A percentile compares a stretch with the other conserved stretches of the same genome.
Evolutionary conservation across 2,329 filamentous ascomycete species (phyloP).

Genomic region (Epichloe hybrida): DNA sequence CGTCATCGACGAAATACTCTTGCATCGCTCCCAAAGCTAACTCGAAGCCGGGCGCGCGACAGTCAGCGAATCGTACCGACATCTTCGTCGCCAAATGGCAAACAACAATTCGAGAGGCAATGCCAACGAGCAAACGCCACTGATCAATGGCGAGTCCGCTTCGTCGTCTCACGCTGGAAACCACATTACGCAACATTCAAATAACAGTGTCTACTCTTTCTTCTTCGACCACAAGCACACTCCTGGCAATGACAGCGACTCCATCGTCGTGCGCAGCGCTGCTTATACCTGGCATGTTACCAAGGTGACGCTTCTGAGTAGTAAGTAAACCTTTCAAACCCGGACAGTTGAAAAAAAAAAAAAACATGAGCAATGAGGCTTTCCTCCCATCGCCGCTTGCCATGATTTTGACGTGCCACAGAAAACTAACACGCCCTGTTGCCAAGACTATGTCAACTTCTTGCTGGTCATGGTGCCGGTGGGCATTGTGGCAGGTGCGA

Average conservation of each 20-base stretch:
- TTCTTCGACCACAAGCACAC: constrained; percentile 37
- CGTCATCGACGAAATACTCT: background rate
- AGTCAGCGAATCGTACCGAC: constrained; percentile 6
- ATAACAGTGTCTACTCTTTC: constrained; percentile 22
- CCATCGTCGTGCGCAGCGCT: constrained; percentile 28
- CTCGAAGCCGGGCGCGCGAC: background rate
- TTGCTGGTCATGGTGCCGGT: constrained; percentile 61
- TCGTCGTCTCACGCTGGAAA: constrained; percentile 10
- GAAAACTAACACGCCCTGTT: background rate
- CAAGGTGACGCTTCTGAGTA: constrained; percentile 45
- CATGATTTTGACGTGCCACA: background rate
- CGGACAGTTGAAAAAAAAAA: background rate
- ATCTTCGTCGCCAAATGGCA: constrained; percentile 18
- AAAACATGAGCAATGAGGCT: background rate
- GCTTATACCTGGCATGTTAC: constrained; percentile 40
- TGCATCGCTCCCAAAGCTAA: background rate
- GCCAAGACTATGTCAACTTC: constrained; percentile 49
- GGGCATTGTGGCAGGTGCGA: constrained; percentile 52
- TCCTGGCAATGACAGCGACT: constrained; percentile 37
- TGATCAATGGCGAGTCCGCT: constrained; percentile 25
- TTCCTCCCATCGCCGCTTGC: background rate
- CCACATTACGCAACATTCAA: constrained; percentile 10
- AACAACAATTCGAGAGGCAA: constrained; percentile 14
- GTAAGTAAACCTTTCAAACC: constrained; percentile 25
- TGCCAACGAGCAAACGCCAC: constrained; percentile 27